Conservation (phyloP, 306 rosid genomes). For the Prunus armeniaca region DNA sequence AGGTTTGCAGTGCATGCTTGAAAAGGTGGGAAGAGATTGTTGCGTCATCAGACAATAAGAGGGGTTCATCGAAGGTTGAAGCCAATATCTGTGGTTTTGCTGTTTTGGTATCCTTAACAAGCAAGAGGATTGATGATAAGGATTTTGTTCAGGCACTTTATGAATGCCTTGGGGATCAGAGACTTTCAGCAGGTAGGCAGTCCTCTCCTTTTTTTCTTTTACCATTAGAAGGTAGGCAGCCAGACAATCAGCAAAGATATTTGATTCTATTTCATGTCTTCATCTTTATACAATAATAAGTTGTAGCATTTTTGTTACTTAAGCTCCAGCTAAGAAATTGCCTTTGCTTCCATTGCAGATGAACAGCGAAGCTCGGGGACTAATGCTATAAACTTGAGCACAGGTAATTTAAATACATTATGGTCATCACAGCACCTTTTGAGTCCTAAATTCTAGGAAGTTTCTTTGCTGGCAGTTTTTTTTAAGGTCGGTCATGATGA, state of each 20-base stretch:
- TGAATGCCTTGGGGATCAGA: slow-evolving; percentile 44
- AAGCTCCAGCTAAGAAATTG: neutral
- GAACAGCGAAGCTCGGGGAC: slow-evolving; percentile 5
- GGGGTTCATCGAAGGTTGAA: slow-evolving; percentile 13
- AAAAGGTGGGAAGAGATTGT: slow-evolving; percentile 44
- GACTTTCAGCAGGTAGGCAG: slow-evolving; percentile 31
- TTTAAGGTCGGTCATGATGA: neutral
- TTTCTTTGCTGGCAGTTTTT: neutral
- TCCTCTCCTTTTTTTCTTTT: neutral
- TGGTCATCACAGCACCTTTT: neutral
- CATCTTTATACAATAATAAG: neutral
- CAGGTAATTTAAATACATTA: slow-evolving; percentile 10
- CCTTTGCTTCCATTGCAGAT: slow-evolving; percentile 19
- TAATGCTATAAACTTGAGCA: neutral
- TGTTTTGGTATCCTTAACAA: slow-evolving; percentile 42
- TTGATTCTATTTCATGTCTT: neutral
- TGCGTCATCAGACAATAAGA: slow-evolving; percentile 11
- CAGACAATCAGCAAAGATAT: neutral
- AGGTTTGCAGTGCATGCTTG: slow-evolving; percentile 41
- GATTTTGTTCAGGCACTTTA: slow-evolving; percentile 34
- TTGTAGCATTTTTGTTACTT: neutral
- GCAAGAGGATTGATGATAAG: slow-evolving; percentile 31
- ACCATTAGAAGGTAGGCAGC: slow-evolving; percentile 24
- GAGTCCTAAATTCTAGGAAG: neutral
- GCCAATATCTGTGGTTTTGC: slow-evolving; percentile 50